phyloP scores from a whole-genome alignment of 352 stramenopile genomes.

The Phytophthora fragariaefolia region DNA sequence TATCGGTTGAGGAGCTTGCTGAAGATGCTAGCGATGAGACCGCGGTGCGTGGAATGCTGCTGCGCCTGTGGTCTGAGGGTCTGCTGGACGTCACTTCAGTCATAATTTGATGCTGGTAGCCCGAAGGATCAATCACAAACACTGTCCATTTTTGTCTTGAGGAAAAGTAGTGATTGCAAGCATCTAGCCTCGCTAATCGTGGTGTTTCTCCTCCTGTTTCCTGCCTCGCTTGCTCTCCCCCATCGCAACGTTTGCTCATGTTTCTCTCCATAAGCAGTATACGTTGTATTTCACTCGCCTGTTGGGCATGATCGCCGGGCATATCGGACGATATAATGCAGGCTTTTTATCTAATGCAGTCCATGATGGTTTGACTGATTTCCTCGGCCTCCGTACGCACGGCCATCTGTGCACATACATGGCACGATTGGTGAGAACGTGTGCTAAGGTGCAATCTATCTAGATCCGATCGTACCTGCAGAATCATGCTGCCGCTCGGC shows the following conservation, averaged over 20 bases:
- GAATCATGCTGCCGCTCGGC: slow-evolving; percentile 87
- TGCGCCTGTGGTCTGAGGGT: slow-evolving; percentile 82
- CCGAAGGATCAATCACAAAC: slow-evolving; percentile 48
- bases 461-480: slow-evolving; percentile 69
- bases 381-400: slow-evolving; percentile 94
- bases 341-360: slow-evolving; percentile 94
- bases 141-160: slow-evolving; percentile 42
- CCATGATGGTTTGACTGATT: slow-evolving; percentile 96
- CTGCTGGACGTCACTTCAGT: slow-evolving; percentile 51
- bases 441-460: not conserved
- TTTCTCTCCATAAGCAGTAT: slow-evolving; percentile 35
- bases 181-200: slow-evolving; percentile 26
- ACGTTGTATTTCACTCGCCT: slow-evolving; percentile 23
- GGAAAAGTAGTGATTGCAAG: slow-evolving; percentile 33
- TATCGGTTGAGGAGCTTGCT: slow-evolving; percentile 51
- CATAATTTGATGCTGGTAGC: slow-evolving; percentile 19
- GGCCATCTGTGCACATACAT: slow-evolving; percentile 88
- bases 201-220: slow-evolving; percentile 23
- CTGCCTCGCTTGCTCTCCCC: slow-evolving; percentile 8
- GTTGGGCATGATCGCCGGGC: slow-evolving; percentile 23
- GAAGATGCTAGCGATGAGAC: slow-evolving; percentile 54
- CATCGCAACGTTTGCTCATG: slow-evolving; percentile 29
- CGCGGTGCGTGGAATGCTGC: slow-evolving; percentile 77
- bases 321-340: slow-evolving; percentile 14
- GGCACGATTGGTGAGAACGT: slow-evolving; percentile 16